Percentiles rank a stretch among this genome's conserved stretches.
Conservation (phyloP, 2,329 filamentous ascomycete species). For the Cytospora chrysosperma region DNA sequence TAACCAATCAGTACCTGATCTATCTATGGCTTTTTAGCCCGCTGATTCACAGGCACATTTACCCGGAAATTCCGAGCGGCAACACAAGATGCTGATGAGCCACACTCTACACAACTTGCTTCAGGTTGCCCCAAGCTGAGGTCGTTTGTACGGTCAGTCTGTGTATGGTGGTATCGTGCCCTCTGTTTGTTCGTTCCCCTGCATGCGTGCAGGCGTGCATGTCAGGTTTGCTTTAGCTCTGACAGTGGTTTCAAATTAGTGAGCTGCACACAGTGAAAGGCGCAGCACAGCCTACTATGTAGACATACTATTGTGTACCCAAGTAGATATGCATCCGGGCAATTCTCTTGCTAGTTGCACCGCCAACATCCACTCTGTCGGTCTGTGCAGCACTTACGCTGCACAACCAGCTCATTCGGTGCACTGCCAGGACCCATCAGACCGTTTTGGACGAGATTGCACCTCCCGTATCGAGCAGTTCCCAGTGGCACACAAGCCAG, state of each 20-base stretch:
- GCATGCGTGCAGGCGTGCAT: background rate
- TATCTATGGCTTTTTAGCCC: too few species aligned
- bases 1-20: too few species aligned
- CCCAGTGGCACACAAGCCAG: constrained; percentile 3
- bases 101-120: constrained; percentile 3
- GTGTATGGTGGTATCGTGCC: background rate
- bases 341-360: constrained; percentile 7
- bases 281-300: too few species aligned
- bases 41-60: background rate
- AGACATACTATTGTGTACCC: too few species aligned
- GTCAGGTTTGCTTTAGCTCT: background rate
- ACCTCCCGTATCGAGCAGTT: background rate
- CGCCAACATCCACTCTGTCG: constrained; percentile 11
- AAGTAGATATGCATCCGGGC: too few species aligned
- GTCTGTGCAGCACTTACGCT: too few species aligned
- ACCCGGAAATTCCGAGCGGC: background rate
- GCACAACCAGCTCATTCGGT: constrained; percentile 21
- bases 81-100: constrained; percentile 1
- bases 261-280: constrained; percentile 2
- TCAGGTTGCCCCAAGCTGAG: constrained; percentile 12
- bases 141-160: background rate
- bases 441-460: background rate
- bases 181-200: background rate
- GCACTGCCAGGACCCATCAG: background rate
- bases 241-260: background rate